These are phyloP conservation scores for Plantago major DNA, from an alignment of 257 asterid genomes.

Conservation along the genomic window DNA sequence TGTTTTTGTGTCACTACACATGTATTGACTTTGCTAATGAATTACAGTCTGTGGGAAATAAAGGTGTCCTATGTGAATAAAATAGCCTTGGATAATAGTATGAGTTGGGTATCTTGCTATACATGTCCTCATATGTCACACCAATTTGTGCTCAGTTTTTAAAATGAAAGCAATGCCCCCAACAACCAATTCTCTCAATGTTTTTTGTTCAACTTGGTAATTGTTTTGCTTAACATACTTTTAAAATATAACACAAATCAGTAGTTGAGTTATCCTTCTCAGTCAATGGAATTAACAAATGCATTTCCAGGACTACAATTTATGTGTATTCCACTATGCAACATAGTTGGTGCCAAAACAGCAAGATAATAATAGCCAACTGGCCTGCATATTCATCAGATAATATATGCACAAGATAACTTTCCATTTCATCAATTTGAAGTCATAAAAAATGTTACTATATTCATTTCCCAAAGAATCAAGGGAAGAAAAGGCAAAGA, in stretches of 20 bases:
- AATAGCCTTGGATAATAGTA: not conserved
- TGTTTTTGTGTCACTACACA: not conserved
- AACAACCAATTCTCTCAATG: slow-evolving; percentile 28
- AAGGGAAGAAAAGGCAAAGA: not conserved
- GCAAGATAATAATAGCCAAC: slow-evolving; percentile 15
- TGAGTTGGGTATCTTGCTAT: slow-evolving; percentile 18
- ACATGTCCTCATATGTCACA: slow-evolving; percentile 4
- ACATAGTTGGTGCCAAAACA: slow-evolving; percentile 17
- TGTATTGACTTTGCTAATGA: slow-evolving; percentile 1
- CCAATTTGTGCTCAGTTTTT: slow-evolving; percentile 20
- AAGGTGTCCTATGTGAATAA: not conserved
- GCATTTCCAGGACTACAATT: slow-evolving; percentile 19
- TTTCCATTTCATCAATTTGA: slow-evolving; percentile 8
- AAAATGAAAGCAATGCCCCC: slow-evolving; percentile 26
- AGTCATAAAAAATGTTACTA: slow-evolving; percentile 1
- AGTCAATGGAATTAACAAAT: slow-evolving; percentile 23
- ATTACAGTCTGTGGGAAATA: not conserved
- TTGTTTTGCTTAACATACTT: slow-evolving; percentile 16
- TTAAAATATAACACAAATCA: slow-evolving; percentile 16
- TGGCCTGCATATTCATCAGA: slow-evolving; percentile 11
- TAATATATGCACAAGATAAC: not conserved
- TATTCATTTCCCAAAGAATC: slow-evolving; percentile 23
- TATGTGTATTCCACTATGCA: slow-evolving; percentile 25
- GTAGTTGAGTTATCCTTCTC: slow-evolving; percentile 22
- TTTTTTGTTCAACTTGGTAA: slow-evolving; percentile 20